These are phyloP conservation scores for Oropetium thomaeum DNA, from an alignment of 176 grass and related monocot species.

Conservation along the genomic window DNA sequence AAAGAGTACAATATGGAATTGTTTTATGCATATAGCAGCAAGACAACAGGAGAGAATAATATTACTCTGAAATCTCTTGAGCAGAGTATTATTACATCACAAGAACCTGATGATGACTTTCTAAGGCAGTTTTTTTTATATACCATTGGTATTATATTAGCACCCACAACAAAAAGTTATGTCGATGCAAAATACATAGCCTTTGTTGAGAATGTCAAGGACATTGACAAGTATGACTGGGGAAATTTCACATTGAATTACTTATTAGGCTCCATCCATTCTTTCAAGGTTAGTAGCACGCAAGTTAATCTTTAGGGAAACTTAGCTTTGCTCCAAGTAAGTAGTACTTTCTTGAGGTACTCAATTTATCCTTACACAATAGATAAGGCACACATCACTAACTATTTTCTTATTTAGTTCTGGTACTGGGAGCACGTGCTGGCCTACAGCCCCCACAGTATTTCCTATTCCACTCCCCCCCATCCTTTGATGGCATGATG, in stretches of 20 bases:
- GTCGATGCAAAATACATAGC: background rate
- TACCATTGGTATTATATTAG: background rate
- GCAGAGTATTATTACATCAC: background rate
- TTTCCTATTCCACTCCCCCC: background rate
- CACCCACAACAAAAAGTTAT: background rate
- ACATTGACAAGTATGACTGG: background rate
- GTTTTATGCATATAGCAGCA: background rate
- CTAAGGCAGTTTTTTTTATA: background rate
- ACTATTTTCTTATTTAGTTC: background rate
- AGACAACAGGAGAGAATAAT: background rate
- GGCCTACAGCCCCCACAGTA: background rate
- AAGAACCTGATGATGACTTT: background rate
- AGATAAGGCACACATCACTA: background rate
- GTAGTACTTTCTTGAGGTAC: background rate
- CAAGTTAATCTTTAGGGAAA: background rate
- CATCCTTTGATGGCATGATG: background rate
- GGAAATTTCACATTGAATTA: background rate
- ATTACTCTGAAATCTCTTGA: background rate
- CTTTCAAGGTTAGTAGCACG: background rate
- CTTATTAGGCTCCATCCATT: background rate
- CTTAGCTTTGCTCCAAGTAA: conserved; percentile 1
- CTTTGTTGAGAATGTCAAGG: background rate
- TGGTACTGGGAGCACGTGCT: conserved; percentile 24
- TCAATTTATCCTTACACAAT: background rate
- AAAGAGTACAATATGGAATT: background rate